These are phyloP conservation scores for Pilatotrama ljubarskyi DNA, from an alignment of 768 basidiomycete species.

Conservation along the genomic window DNA sequence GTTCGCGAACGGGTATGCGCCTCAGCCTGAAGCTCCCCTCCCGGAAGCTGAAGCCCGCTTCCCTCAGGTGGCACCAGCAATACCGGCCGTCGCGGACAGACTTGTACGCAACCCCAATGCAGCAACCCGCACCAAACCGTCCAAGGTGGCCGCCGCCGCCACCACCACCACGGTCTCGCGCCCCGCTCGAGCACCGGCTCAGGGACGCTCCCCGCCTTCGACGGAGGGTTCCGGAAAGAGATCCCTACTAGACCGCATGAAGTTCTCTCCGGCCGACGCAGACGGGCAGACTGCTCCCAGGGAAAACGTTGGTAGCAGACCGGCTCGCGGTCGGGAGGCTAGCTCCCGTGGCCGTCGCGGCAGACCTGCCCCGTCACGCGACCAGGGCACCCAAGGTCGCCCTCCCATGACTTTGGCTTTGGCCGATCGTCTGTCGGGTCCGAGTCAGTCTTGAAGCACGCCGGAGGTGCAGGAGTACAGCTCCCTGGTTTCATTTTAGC, in stretches of 20 bases:
- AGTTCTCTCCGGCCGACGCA: background rate
- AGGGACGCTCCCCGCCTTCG: background rate
- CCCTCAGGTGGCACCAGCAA: slow-evolving; percentile 5
- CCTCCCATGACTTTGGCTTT: background rate
- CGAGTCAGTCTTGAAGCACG: no score
- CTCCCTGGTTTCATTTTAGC: no score
- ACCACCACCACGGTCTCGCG: background rate
- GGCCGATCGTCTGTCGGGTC: background rate
- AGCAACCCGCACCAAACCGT: background rate
- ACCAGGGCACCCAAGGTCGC: background rate
- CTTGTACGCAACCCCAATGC: background rate
- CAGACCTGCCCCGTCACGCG: background rate
- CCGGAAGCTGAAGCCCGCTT: slow-evolving; percentile 12
- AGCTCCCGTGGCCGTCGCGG: background rate
- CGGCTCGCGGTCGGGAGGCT: background rate
- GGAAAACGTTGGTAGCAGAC: background rate
- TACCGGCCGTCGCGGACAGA: background rate
- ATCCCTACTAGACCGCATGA: slow-evolving; percentile 2
- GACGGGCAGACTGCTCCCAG: background rate
- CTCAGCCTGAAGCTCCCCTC: background rate
- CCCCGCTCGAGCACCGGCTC: slow-evolving; percentile 9
- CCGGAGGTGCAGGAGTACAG: no score
- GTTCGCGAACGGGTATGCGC: slow-evolving; percentile 9
- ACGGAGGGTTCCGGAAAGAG: background rate
- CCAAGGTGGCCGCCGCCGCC: background rate